These are phyloP conservation scores for Alternaria gaisen DNA, from an alignment of 2,329 filamentous ascomycete species.

Conservation along the genomic window DNA sequence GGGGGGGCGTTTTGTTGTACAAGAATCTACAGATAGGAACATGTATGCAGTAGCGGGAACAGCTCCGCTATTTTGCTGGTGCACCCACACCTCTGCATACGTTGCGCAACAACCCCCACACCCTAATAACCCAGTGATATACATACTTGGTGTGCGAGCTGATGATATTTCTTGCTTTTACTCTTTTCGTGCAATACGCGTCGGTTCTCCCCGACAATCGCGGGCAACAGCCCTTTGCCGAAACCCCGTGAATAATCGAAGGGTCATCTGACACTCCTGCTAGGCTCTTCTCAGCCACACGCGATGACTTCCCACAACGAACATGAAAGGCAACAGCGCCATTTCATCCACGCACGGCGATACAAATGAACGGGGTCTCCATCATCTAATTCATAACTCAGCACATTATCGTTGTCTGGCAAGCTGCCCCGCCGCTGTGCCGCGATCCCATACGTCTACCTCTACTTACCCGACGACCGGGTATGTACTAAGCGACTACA, in stretches of 20 bases:
- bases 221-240: conserved; percentile 4
- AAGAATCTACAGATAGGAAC: conserved; percentile 4
- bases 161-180: conserved; percentile 7
- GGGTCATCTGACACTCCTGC: conserved; percentile 36
- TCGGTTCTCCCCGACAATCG: conserved; percentile 1
- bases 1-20: conserved; percentile 18
- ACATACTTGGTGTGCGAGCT: not conserved
- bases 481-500: conserved; percentile 26
- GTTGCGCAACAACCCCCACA: conserved; percentile 7
- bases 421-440: conserved; percentile 17
- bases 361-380: not conserved
- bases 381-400: not conserved
- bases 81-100: conserved; percentile 1
- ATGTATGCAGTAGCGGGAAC: conserved; percentile 5
- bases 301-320: conserved; percentile 27
- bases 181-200: conserved; percentile 7
- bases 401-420: conserved; percentile 24
- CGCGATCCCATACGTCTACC: conserved; percentile 31
- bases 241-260: conserved; percentile 16
- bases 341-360: conserved; percentile 14
- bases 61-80: conserved; percentile 5
- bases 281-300: conserved; percentile 29
- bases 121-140: conserved; percentile 1
- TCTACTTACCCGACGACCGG: conserved; percentile 33
- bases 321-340: conserved; percentile 32